Evolutionary conservation across 306 rosid genomes (phyloP).

Genomic region (Amphicarpaea edgeworthii): DNA sequence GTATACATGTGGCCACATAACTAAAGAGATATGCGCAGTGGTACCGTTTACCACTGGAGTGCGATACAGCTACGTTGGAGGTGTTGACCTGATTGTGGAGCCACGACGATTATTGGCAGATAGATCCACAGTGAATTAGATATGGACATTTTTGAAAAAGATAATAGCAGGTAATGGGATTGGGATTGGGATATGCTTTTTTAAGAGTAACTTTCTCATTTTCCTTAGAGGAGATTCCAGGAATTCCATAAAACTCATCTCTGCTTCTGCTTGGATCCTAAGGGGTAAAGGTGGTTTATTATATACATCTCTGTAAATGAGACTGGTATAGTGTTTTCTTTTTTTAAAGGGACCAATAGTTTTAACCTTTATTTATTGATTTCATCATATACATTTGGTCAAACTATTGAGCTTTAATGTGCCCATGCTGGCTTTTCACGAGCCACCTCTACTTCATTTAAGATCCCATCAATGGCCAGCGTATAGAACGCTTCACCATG

Average conservation of each 20-base stretch:
- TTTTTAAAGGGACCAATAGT: slow-evolving; percentile 15
- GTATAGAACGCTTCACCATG: background rate
- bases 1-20: slow-evolving; percentile 46
- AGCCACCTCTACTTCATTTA: background rate
- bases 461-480: background rate
- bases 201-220: slow-evolving; percentile 33
- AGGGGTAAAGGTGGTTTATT: slow-evolving; percentile 15
- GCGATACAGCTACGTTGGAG: slow-evolving; percentile 63
- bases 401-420: background rate
- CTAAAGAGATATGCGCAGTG: slow-evolving; percentile 41
- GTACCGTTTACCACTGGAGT: slow-evolving; percentile 44
- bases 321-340: slow-evolving; percentile 29
- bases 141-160: slow-evolving; percentile 48
- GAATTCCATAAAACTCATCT: slow-evolving; percentile 40
- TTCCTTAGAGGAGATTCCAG: slow-evolving; percentile 41
- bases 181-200: slow-evolving; percentile 23
- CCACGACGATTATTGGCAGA: slow-evolving; percentile 38
- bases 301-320: slow-evolving; percentile 50
- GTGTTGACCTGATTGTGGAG: slow-evolving; percentile 45
- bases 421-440: background rate
- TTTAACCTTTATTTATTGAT: background rate
- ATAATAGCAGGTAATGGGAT: slow-evolving; percentile 31
- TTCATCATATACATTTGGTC: background rate
- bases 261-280: slow-evolving; percentile 39
- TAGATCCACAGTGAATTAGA: slow-evolving; percentile 35